phyloP scores from a whole-genome alignment of 306 rosid genomes.

The Vigna nakashimae region DNA sequence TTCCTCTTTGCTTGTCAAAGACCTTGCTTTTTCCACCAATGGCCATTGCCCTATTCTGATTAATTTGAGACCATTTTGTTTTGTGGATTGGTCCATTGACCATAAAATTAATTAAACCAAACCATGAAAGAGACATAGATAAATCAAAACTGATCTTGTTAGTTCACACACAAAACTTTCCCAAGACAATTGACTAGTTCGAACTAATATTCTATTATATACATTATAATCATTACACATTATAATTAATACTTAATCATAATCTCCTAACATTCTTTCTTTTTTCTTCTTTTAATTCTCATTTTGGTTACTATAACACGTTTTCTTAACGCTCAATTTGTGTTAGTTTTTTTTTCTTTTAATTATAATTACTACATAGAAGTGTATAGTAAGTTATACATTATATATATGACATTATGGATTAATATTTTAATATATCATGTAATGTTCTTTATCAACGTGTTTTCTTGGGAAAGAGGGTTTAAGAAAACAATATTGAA shows the following conservation, averaged over 20 bases:
- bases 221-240: neutral
- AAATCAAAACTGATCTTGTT: neutral
- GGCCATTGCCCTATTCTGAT: neutral
- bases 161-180: neutral
- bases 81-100: conserved; percentile 12
- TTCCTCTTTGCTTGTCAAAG: neutral
- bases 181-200: conserved; percentile 20
- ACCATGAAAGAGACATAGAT: neutral
- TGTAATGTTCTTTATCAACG: neutral
- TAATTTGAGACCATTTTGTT: neutral
- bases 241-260: neutral
- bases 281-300: neutral
- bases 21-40: neutral
- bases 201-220: neutral
- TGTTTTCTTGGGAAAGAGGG: neutral
- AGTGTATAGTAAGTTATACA: neutral
- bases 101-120: neutral
- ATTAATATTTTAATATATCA: neutral
- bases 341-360: neutral
- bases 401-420: neutral
- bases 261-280: neutral
- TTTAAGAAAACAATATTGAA: neutral
- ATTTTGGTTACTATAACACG: neutral
- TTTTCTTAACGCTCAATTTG: neutral
- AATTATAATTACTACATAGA: neutral